Evolutionary conservation across 2,329 filamentous ascomycete genomes (phyloP), one percentile per base, ranked within the genome.

Genomic region (Colletotrichum falcatum): DNA sequence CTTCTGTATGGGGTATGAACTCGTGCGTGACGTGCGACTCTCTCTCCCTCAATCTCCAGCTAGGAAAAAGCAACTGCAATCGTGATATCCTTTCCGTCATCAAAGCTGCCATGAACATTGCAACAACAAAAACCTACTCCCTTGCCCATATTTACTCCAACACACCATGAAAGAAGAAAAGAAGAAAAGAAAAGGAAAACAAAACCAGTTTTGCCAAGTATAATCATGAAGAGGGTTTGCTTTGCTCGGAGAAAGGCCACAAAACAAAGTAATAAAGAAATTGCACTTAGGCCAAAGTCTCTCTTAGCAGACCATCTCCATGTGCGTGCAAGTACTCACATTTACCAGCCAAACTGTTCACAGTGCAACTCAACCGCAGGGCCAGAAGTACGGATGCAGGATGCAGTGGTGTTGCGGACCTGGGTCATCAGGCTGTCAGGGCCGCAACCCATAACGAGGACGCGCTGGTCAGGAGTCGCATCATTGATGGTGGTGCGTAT

Each of bases 291-390:
- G 26, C n/a, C n/a, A 16, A 26, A 2, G 1, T 11, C 6, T 37
- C 4, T 16, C 26, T 33, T n/a, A 33, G n/a, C 9, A 63, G 12
- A 23, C 30, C n/a, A n/a, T 6, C 16, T 48, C 28, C 42, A 23
- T 12, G 8, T 9, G 44, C 30, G 60, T 20, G 23, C 16, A 6
- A 5, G 23, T 42, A 3, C 20, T 8, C 23, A 11, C 9, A 42
- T 30, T 76, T 72, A 84, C 82, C 82, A 84, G 6, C 79, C 83
- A 75, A 86, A 86, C 53, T 83, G 78, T 76, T 87, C 85, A 62
- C 82, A 83, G 76, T 87, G 84, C 18, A 87, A 76, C 72, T 85
- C 84, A 4, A 87, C 76, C 33, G 81, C 80, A 2, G 84, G 83
- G 1, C 84, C 84, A 9, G 79, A 77, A 0, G 76, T 61, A 28